A percentile compares a stretch with the other conserved stretches of the same genome.
Conservation (phyloP, 129 eudicot genomes). For the Saposhnikovia divaricata region DNA sequence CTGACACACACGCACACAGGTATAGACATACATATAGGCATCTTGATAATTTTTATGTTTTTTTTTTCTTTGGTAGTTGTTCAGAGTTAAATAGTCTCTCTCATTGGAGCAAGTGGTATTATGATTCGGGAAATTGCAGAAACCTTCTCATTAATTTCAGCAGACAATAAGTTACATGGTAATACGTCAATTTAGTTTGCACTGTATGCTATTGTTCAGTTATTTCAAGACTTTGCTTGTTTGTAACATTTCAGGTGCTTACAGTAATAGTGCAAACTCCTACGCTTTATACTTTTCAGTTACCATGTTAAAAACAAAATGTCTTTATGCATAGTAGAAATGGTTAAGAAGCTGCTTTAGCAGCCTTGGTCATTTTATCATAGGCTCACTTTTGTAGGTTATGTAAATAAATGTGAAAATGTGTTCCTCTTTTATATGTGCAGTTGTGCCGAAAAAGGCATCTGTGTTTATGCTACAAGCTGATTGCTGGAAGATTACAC, state of each 20-base stretch:
- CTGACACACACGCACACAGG: not conserved
- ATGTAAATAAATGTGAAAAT: not conserved
- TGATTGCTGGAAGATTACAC: conserved; percentile 83
- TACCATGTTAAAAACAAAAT: not conserved
- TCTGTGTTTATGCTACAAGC: conserved; percentile 81
- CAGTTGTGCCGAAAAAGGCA: conserved; percentile 76
- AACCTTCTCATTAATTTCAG: conserved; percentile 72
- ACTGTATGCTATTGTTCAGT: not conserved
- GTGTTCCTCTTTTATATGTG: conserved; percentile 10
- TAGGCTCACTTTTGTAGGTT: not conserved
- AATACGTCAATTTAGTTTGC: not conserved
- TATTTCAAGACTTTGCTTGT: not conserved
- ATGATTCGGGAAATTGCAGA: conserved; percentile 86
- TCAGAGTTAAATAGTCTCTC: conserved; percentile 48
- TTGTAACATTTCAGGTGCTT: not conserved
- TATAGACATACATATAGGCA: not conserved
- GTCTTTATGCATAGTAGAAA: not conserved
- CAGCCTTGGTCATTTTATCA: not conserved
- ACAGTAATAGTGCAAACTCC: not conserved
- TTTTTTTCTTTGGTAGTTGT: conserved; percentile 42
- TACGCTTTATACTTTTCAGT: not conserved
- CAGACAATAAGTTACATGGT: conserved; percentile 68
- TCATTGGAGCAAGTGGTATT: conserved; percentile 59
- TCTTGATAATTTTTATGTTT: not conserved
- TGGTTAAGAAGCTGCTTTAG: not conserved